These are phyloP conservation scores for Trametes hirsuta DNA, from an alignment of 1,284 basidiomycete species.

Conservation along the genomic window DNA sequence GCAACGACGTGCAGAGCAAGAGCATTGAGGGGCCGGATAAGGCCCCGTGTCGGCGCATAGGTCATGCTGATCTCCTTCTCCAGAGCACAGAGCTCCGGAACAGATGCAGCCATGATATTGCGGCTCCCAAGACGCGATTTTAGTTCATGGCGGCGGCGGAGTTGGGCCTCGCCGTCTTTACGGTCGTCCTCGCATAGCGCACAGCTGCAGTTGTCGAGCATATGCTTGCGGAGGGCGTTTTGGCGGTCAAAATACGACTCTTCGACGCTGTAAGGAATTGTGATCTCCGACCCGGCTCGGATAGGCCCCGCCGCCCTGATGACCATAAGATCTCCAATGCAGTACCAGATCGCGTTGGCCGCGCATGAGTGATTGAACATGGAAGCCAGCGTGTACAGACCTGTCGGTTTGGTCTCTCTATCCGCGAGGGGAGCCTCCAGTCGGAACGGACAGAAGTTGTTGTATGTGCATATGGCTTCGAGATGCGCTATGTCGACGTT, in stretches of 20 bases:
- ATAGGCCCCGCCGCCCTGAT: conserved; percentile 24
- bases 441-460: conserved; percentile 20
- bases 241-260: conserved; percentile 22
- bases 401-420: conserved; percentile 16
- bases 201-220: conserved; percentile 22
- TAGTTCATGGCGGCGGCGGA: conserved; percentile 16
- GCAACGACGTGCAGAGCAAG: conserved; percentile 20
- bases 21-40: conserved; percentile 15
- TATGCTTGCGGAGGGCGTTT: conserved; percentile 15
- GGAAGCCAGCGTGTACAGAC: conserved; percentile 33
- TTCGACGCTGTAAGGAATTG: conserved; percentile 21
- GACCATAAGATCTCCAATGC: conserved; percentile 30
- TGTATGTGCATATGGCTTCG: conserved; percentile 26
- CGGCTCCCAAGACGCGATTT: not conserved
- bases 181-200: conserved; percentile 26
- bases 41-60: conserved; percentile 10
- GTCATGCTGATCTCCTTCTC: conserved; percentile 17
- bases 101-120: not conserved
- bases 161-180: conserved; percentile 17
- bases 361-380: conserved; percentile 39
- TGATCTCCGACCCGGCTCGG: conserved; percentile 21
- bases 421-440: conserved; percentile 10
- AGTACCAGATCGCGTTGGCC: conserved; percentile 27
- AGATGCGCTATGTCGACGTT: conserved; percentile 24
- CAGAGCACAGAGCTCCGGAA: conserved; percentile 12